Evolutionary conservation across 2,329 filamentous ascomycete genomes (phyloP).

Genomic region (Paecilomyces fulvus): DNA sequence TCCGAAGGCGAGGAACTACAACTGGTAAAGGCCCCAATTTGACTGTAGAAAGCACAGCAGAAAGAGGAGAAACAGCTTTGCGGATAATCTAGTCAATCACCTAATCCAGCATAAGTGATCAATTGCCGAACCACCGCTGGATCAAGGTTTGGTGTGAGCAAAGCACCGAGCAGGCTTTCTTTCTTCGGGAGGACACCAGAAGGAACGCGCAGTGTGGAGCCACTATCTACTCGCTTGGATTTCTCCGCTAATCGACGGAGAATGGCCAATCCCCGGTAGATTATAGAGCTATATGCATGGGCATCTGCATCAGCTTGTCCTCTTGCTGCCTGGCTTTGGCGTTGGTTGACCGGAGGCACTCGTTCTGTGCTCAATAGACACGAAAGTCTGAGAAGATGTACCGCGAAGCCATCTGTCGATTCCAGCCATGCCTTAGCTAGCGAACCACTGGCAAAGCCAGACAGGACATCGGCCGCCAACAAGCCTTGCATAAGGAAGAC

Average conservation of each 20-base stretch:
- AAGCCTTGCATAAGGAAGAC: constrained; percentile 87
- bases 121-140: constrained; percentile 58
- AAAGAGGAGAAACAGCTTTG: not conserved
- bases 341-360: constrained; percentile 34
- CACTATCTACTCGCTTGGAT: constrained; percentile 47
- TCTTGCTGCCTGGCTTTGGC: constrained; percentile 24
- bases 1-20: not conserved
- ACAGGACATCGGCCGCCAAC: constrained; percentile 79
- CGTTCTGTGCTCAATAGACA: constrained; percentile 61
- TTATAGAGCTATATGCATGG: constrained; percentile 45
- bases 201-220: constrained; percentile 44
- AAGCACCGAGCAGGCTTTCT: constrained; percentile 57
- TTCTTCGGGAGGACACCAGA: constrained; percentile 56
- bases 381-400: constrained; percentile 68
- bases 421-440: constrained; percentile 74
- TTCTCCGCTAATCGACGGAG: constrained; percentile 63
- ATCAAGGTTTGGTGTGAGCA: constrained; percentile 59
- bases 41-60: not conserved
- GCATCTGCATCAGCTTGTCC: constrained; percentile 33
- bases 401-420: constrained; percentile 73
- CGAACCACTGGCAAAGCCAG: constrained; percentile 64
- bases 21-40: not conserved
- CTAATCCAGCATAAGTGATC: constrained; percentile 53
- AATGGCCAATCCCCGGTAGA: constrained; percentile 58
- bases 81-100: constrained; percentile 28